Percentiles rank a stretch among this genome's conserved stretches.
Evolutionary conservation across 148 eudicot genomes (phyloP).

Genomic region (Rhododendron ovatum): DNA sequence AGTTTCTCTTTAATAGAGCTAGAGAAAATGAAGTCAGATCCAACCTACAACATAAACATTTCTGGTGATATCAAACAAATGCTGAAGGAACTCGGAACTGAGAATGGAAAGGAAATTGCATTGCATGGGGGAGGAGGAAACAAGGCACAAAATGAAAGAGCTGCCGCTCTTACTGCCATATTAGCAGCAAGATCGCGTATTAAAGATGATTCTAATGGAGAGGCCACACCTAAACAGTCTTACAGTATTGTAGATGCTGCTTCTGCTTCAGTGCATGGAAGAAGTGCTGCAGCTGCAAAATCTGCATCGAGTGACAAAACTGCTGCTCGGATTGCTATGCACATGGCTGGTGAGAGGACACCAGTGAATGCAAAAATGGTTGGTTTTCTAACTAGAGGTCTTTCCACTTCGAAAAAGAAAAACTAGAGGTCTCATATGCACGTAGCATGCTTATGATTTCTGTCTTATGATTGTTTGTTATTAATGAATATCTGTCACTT

Average conservation of each 20-base stretch:
- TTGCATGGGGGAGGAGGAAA: slow-evolving; percentile 92
- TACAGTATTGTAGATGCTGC: slow-evolving; percentile 96
- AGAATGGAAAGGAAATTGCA: slow-evolving; percentile 75
- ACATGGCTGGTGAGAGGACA: slow-evolving; percentile 93
- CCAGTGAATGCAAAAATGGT: slow-evolving; percentile 96
- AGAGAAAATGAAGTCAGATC: slow-evolving; percentile 77
- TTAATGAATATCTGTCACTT: not conserved
- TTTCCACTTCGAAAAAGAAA: not conserved
- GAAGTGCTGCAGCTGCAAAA: slow-evolving; percentile 95
- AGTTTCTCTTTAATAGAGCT: slow-evolving; percentile 39
- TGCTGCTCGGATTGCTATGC: slow-evolving; percentile 95
- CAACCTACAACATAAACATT: slow-evolving; percentile 80
- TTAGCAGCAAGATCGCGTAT: slow-evolving; percentile 87
- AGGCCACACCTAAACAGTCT: slow-evolving; percentile 41
- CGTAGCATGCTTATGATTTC: not conserved
- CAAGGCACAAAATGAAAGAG: slow-evolving; percentile 89
- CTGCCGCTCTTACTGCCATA: slow-evolving; percentile 73
- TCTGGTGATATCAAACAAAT: slow-evolving; percentile 90
- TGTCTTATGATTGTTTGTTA: not conserved
- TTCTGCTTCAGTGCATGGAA: slow-evolving; percentile 96
- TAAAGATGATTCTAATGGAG: slow-evolving; percentile 58
- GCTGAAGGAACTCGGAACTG: slow-evolving; percentile 96
- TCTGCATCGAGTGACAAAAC: slow-evolving; percentile 78
- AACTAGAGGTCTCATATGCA: not conserved
- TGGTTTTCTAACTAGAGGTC: slow-evolving; percentile 23